A percentile compares a stretch with the other conserved stretches of the same genome.
phyloP scores from a whole-genome alignment of 352 stramenopile genomes.

The Albugo laibachii region DNA sequence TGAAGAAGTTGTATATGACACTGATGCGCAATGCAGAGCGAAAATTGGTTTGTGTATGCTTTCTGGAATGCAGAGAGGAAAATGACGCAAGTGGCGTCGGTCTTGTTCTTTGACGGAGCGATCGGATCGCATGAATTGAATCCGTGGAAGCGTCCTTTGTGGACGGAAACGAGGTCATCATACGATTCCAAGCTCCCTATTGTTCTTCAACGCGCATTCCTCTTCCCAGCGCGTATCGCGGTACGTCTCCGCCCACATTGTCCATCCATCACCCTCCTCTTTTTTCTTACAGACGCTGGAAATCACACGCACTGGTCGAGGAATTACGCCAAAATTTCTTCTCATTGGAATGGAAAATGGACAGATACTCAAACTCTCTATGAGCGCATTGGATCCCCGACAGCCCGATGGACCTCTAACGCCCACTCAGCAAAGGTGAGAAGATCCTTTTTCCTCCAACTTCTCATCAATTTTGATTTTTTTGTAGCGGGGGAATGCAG shows the following conservation, averaged over 20 bases:
- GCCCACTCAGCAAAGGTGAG: slow-evolving; percentile 39
- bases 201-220: slow-evolving; percentile 91
- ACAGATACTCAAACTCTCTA: slow-evolving; percentile 85
- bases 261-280: not conserved
- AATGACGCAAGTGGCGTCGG: slow-evolving; percentile 56
- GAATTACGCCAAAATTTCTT: slow-evolving; percentile 90
- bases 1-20: not conserved
- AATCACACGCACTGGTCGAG: slow-evolving; percentile 83
- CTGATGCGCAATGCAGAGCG: slow-evolving; percentile 25
- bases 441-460: not conserved
- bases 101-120: slow-evolving; percentile 90
- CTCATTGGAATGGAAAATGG: slow-evolving; percentile 83
- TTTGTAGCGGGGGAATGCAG: slow-evolving; percentile 50
- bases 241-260: slow-evolving; percentile 10
- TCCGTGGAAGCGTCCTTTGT: slow-evolving; percentile 84
- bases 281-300: slow-evolving; percentile 41
- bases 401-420: slow-evolving; percentile 84
- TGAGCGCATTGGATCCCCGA: slow-evolving; percentile 86
- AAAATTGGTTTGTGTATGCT: slow-evolving; percentile 95
- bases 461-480: not conserved
- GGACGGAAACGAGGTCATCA: slow-evolving; percentile 79
- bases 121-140: slow-evolving; percentile 90
- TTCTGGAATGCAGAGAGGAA: slow-evolving; percentile 89
- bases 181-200: slow-evolving; percentile 78
- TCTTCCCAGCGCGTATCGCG: slow-evolving; percentile 76